Evolutionary conservation across 495 filamentous ascomycete species (phyloP), one percentile per base, ranked within the genome.

Genomic region (Penicillium manginii): DNA sequence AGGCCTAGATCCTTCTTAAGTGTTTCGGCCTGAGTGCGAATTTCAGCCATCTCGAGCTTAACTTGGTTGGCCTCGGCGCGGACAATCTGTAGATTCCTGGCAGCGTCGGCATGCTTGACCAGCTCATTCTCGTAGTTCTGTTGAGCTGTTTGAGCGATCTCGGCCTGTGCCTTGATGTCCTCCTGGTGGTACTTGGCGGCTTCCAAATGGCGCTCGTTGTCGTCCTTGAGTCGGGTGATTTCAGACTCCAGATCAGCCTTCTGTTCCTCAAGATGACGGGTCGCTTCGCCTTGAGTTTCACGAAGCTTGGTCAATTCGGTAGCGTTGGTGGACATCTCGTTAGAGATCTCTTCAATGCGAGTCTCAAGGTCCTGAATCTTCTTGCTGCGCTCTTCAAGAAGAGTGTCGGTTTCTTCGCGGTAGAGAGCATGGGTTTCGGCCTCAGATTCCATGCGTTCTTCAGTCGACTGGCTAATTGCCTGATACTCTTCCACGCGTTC

Each of bases 111-210:
- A 68, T 99, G 96, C 71, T 93, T 96, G 64, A 96, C 84, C 1
- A 98, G 81, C 64, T 98, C 96, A 51, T 83, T 85, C 69, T 99
- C 96, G 64, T 99, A 99, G 59, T 93, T 92, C 61, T 96, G 88
- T 69, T 98, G 96, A 7, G 94, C 92, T 67, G 90, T 90, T 53
- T 91, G 84, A 3, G 96, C 90, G 68, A 99, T 99, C 22, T 92
- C 87, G 21, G 93, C 92, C 73, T 99, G 96, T 1, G 90, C 89
- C 52, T 93, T 91, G 18, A 98, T 78, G 64, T 98, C 93, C 54
- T 93, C 89, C 72, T 93, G 90, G 67, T 94, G 89, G 71, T 88
- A 90, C 53, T 86, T 81, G n/a, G 88, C 86, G 22, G 90, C 83
- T 18, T 87, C 87, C 50, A 83, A 81, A 65, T 92, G 87, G 50